These are phyloP conservation scores for Phaffia australis DNA, from an alignment of 768 basidiomycete species.

Conservation along the genomic window DNA sequence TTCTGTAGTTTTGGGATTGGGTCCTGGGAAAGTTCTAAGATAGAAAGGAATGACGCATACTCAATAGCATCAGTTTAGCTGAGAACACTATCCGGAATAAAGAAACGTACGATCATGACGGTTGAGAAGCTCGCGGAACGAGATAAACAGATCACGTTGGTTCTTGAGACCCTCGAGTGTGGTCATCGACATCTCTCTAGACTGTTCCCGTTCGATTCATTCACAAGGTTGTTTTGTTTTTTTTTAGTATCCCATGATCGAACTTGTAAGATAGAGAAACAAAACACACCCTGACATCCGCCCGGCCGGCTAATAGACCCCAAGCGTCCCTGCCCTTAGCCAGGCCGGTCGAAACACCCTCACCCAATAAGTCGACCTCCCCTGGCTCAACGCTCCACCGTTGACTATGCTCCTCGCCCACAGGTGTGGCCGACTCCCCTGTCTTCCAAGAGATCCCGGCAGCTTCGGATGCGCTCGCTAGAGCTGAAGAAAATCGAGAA, in stretches of 20 bases:
- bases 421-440: constrained; percentile 58
- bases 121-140: constrained; percentile 73
- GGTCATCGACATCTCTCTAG: not conserved
- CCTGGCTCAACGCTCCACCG: constrained; percentile 37
- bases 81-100: not conserved
- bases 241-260: not conserved
- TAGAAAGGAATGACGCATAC: not conserved
- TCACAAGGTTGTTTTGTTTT: constrained; percentile 12
- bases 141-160: constrained; percentile 76
- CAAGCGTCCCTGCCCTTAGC: constrained; percentile 39
- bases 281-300: constrained; percentile 33
- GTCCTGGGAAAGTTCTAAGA: constrained; percentile 57
- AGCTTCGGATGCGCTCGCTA: constrained; percentile 65
- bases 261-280: not conserved
- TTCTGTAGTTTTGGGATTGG: constrained; percentile 79
- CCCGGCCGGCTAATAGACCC: constrained; percentile 33
- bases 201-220: too few species aligned
- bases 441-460: constrained; percentile 43
- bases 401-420: constrained; percentile 4
- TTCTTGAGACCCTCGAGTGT: constrained; percentile 43
- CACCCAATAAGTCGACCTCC: constrained; percentile 60
- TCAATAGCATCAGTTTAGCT: not conserved
- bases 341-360: constrained; percentile 64
- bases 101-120: constrained; percentile 57
- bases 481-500: constrained; percentile 67